Conservation (phyloP, 192 early-diverging fungal genomes). For the Funneliformis geosporum region DNA sequence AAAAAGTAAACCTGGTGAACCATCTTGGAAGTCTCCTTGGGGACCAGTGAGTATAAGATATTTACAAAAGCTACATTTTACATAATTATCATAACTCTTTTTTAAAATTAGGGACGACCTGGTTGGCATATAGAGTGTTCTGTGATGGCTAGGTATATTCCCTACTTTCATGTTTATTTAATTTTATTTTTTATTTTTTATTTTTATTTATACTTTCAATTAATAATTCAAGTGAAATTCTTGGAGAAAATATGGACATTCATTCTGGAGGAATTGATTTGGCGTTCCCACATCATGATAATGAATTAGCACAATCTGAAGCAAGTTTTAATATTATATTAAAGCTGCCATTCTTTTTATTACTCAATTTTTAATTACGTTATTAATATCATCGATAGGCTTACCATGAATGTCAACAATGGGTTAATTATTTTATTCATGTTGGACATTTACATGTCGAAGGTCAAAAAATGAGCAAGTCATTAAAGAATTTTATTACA, state of each 20-base stretch:
- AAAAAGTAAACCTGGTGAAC: constrained; percentile 89
- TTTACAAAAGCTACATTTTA: neutral
- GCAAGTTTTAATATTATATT: neutral
- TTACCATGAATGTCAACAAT: constrained; percentile 85
- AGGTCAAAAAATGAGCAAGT: constrained; percentile 98
- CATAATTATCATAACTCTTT: neutral
- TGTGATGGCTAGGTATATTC: constrained; percentile 78
- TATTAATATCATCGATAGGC: constrained; percentile 44
- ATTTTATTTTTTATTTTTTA: neutral
- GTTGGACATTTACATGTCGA: constrained; percentile 94
- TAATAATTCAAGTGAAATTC: constrained; percentile 61
- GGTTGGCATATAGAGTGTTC: constrained; percentile 99
- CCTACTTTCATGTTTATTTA: neutral
- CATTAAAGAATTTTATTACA: constrained; percentile 96
- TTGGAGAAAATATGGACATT: constrained; percentile 88
- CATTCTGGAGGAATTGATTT: constrained; percentile 96
- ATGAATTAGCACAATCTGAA: constrained; percentile 96
- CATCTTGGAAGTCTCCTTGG: constrained; percentile 93
- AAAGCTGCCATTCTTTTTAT: neutral
- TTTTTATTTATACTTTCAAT: neutral
- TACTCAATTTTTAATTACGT: neutral
- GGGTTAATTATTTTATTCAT: constrained; percentile 99
- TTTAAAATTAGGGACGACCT: constrained; percentile 70
- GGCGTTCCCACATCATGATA: constrained; percentile 98
- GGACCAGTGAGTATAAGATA: constrained; percentile 43